Conservation (phyloP, 164 flowering plant species). For the Magnolia kwangsiensis region DNA sequence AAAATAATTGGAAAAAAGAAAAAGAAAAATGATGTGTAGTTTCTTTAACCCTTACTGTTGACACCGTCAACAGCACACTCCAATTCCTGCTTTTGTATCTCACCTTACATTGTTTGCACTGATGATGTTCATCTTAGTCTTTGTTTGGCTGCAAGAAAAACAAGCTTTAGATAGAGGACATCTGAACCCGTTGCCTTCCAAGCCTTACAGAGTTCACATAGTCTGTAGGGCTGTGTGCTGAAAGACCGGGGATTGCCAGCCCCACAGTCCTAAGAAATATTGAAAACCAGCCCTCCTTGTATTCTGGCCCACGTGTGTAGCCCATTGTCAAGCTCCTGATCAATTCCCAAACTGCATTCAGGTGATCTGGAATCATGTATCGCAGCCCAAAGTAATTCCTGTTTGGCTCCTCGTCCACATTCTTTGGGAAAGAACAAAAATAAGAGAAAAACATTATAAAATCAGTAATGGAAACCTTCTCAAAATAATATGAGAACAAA, state of each 20-base stretch:
- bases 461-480: neutral
- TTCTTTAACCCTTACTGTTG: neutral
- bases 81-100: neutral
- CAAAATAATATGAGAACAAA: neutral
- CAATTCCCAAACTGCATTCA: slow-evolving; percentile 69
- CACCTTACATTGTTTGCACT: neutral
- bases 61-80: neutral
- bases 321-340: slow-evolving; percentile 49
- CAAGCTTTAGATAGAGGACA: slow-evolving; percentile 7
- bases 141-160: neutral
- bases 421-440: slow-evolving; percentile 22
- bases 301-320: slow-evolving; percentile 37
- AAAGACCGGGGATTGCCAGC: slow-evolving; percentile 55
- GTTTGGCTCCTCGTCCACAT: slow-evolving; percentile 58
- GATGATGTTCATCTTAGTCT: neutral
- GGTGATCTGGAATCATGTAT: slow-evolving; percentile 41
- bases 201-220: slow-evolving; percentile 54
- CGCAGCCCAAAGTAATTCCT: slow-evolving; percentile 62
- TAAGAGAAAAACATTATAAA: neutral
- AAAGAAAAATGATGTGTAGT: neutral
- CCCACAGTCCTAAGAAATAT: slow-evolving; percentile 44
- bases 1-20: too few relatives aligned
- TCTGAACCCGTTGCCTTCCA: slow-evolving; percentile 23
- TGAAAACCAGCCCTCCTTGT: slow-evolving; percentile 47
- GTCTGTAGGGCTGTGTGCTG: slow-evolving; percentile 58